A percentile compares a stretch with the other conserved stretches of the same genome.
Evolutionary conservation across 2,329 filamentous ascomycete genomes (phyloP).

Genomic region (Penicillium freii): DNA sequence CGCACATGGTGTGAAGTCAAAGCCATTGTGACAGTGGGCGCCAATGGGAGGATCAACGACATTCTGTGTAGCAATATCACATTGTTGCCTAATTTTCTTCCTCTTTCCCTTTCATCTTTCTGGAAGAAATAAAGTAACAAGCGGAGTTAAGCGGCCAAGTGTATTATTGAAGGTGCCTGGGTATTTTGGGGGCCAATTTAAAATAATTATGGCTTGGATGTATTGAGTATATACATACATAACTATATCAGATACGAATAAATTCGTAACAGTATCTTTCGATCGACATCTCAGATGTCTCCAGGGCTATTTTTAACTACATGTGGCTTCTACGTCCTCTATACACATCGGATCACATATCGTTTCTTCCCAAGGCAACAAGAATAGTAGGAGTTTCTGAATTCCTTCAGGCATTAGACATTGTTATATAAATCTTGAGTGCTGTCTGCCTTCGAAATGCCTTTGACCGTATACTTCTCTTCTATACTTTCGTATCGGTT

Average conservation of each 20-base stretch:
- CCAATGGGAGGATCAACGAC: background rate
- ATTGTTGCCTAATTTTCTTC: background rate
- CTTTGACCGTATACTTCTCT: background rate
- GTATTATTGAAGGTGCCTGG: background rate
- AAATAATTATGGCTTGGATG: too few relatives aligned
- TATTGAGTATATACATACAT: too few relatives aligned
- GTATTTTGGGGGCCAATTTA: background rate
- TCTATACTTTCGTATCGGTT: background rate
- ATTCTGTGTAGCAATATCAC: slow-evolving; percentile 1
- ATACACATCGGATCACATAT: background rate
- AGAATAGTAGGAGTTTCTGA: background rate
- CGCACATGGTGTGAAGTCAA: slow-evolving; percentile 30
- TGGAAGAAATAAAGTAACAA: too few relatives aligned
- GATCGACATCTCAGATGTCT: too few relatives aligned
- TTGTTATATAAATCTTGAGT: background rate
- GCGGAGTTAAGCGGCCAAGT: too few relatives aligned
- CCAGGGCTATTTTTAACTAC: slow-evolving; percentile 5
- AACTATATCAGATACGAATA: too few relatives aligned
- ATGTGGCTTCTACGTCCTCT: background rate
- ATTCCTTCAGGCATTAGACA: background rate
- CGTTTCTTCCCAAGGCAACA: background rate
- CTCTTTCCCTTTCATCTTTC: too few relatives aligned
- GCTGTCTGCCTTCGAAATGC: background rate
- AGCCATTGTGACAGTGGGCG: slow-evolving; percentile 7
- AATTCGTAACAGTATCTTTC: too few relatives aligned